These are phyloP conservation scores for Ambrosia trifida DNA, from an alignment of 129 eudicot species.

Conservation along the genomic window DNA sequence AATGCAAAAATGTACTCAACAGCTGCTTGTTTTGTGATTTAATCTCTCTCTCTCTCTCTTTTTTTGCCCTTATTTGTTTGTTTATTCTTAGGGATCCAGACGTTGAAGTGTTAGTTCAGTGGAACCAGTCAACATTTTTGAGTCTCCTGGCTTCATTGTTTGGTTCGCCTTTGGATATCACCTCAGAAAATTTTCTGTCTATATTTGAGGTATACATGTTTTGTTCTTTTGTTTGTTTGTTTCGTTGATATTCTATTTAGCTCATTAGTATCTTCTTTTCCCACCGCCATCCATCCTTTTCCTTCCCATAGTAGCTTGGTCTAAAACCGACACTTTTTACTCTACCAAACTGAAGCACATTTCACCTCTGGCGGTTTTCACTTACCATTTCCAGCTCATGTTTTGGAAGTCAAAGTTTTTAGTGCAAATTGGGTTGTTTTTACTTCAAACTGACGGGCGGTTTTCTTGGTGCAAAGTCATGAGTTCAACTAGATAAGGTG, in stretches of 20 bases:
- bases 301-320: background rate
- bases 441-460: background rate
- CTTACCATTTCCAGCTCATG: background rate
- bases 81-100: constrained; percentile 62
- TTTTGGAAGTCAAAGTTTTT: background rate
- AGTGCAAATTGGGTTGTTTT: background rate
- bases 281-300: background rate
- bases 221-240: constrained; percentile 1
- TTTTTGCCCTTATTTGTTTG: background rate
- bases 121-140: constrained; percentile 57
- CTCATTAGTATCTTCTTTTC: background rate
- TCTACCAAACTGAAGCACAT: background rate
- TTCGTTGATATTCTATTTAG: background rate
- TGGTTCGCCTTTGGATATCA: constrained; percentile 58
- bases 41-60: no score
- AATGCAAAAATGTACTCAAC: no score
- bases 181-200: constrained; percentile 50
- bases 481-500: background rate
- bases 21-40: background rate
- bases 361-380: background rate
- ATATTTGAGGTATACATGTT: constrained; percentile 53
- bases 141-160: constrained; percentile 54
- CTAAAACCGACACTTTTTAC: background rate
- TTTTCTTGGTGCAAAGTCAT: background rate
- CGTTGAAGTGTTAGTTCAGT: constrained; percentile 40